Evolutionary conservation across 768 basidiomycete species (phyloP).

Genomic region (Coprinopsis strossmayeri): DNA sequence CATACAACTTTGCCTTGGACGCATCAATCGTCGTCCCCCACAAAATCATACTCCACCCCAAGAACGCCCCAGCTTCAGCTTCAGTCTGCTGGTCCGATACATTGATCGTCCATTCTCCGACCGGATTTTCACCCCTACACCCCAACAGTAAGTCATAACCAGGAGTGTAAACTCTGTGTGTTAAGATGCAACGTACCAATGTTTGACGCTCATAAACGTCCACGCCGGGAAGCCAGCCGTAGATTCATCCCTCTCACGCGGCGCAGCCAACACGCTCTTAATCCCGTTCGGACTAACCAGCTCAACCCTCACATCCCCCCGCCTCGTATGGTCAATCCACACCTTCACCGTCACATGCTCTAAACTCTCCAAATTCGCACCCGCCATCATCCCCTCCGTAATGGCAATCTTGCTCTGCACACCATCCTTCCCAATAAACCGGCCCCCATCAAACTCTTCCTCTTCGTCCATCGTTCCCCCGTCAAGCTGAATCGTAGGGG

Average conservation of each 20-base stretch:
- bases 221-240: constrained; percentile 78
- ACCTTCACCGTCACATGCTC: constrained; percentile 92
- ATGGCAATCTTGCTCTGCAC: constrained; percentile 54
- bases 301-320: constrained; percentile 93
- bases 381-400: constrained; percentile 55
- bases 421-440: constrained; percentile 57
- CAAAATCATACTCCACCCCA: constrained; percentile 87
- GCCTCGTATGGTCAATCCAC: constrained; percentile 78
- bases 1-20: constrained; percentile 52
- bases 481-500: constrained; percentile 59
- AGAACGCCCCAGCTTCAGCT: constrained; percentile 55
- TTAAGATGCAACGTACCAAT: constrained; percentile 58
- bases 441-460: constrained; percentile 55
- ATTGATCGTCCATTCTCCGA: constrained; percentile 86
- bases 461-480: constrained; percentile 49
- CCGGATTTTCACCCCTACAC: constrained; percentile 82
- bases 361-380: constrained; percentile 76
- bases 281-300: constrained; percentile 79
- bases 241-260: constrained; percentile 58
- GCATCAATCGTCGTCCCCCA: constrained; percentile 86
- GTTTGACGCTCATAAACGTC: constrained; percentile 96
- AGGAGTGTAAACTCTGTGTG: not conserved
- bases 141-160: constrained; percentile 12
- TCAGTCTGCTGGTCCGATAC: constrained; percentile 70
- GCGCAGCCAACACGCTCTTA: constrained; percentile 73